Conservation (phyloP, 148 eudicot species). For the Fagopyrum homotropicum region DNA sequence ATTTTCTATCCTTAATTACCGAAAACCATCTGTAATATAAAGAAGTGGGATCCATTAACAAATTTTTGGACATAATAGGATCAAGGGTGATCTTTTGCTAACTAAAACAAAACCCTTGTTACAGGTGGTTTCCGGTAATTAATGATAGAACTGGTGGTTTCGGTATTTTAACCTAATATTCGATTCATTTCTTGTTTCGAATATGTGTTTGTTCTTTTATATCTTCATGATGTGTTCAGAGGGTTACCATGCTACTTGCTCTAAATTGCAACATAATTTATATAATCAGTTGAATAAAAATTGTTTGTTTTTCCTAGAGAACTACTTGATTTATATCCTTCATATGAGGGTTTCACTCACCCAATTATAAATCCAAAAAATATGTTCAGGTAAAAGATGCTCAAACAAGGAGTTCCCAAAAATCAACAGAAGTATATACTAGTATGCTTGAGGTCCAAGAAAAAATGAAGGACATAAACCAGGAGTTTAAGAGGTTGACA, state of each 20-base stretch:
- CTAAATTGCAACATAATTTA: background rate
- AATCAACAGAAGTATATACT: slow-evolving; percentile 58
- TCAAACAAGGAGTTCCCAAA: slow-evolving; percentile 59
- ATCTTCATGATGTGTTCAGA: background rate
- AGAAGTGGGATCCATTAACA: too few species aligned
- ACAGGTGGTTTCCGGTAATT: too few species aligned
- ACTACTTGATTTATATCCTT: background rate
- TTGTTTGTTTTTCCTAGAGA: background rate
- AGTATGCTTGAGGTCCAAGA: slow-evolving; percentile 73
- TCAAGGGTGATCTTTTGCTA: too few species aligned
- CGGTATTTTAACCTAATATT: background rate
- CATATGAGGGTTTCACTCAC: background rate
- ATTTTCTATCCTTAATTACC: background rate
- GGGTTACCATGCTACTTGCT: background rate
- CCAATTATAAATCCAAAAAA: background rate
- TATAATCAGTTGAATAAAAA: background rate
- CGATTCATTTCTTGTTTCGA: background rate
- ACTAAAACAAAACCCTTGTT: too few species aligned
- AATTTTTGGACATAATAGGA: too few species aligned
- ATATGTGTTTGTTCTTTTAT: background rate
- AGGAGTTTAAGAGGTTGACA: slow-evolving; percentile 60
- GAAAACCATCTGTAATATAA: too few species aligned
- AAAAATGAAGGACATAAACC: slow-evolving; percentile 70
- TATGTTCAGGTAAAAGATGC: slow-evolving; percentile 63
- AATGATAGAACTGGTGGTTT: too few species aligned